A percentile compares a stretch with the other conserved stretches of the same genome.
These are phyloP conservation scores for Terfezia boudieri DNA, from an alignment of 495 filamentous ascomycete species.

Conservation along the genomic window DNA sequence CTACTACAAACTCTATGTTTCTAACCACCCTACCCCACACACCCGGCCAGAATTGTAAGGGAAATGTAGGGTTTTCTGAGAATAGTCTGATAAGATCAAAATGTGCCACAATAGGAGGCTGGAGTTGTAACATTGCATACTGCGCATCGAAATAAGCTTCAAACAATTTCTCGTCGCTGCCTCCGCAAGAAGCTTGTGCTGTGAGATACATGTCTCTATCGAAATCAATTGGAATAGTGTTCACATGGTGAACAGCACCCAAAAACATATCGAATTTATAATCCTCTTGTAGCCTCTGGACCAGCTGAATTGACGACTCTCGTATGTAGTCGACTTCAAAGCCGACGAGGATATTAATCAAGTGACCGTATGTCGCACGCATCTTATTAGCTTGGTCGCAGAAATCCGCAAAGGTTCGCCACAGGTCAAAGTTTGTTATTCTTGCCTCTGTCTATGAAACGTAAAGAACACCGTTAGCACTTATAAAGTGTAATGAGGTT, in stretches of 20 bases:
- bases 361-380: constrained; percentile 33
- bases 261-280: constrained; percentile 66
- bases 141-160: constrained; percentile 74
- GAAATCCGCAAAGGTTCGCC: constrained; percentile 9
- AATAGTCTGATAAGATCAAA: constrained; percentile 78
- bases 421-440: constrained; percentile 5
- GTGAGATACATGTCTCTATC: constrained; percentile 41
- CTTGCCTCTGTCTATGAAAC: constrained; percentile 8
- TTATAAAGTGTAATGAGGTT: background rate
- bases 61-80: constrained; percentile 17
- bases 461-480: background rate
- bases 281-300: constrained; percentile 33
- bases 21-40: constrained; percentile 54
- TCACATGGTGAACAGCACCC: constrained; percentile 75
- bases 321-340: constrained; percentile 89
- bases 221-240: constrained; percentile 73
- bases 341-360: constrained; percentile 66
- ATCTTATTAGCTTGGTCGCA: constrained; percentile 2
- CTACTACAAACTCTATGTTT: constrained; percentile 47
- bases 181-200: constrained; percentile 21
- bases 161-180: constrained; percentile 49
- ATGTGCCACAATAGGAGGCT: constrained; percentile 69
- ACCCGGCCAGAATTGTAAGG: constrained; percentile 1
- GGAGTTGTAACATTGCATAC: constrained; percentile 55
- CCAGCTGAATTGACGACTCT: constrained; percentile 33